Base-by-base conservation (phyloP, 208 protist genomes). In the Paratrypanosoma confusum region DNA sequence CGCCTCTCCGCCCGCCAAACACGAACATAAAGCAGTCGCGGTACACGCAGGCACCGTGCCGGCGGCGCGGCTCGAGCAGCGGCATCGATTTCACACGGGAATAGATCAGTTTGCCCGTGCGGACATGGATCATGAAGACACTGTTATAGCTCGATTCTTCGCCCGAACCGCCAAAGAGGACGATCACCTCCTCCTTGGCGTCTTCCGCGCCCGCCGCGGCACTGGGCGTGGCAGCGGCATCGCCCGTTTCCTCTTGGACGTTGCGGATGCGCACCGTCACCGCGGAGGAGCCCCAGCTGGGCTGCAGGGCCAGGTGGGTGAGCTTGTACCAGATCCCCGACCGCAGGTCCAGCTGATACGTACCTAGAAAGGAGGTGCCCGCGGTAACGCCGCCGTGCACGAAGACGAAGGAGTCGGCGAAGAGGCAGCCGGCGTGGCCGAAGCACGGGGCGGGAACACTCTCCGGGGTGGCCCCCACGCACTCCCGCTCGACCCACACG, bases 151-250 rank as follows among this genome's bases (percentile, higher is more conserved):
- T n/a, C n/a, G n/a, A n/a, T 0, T 29, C 34, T n/a, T 50, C 52
- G 1, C 53, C 60, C 64, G 81, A 73, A 11, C 76, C 76, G 43
- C 76, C 76, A 57, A 85, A 85, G 18, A 85, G 13, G 3, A 85
- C 71, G 5, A 81, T 50, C 14, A 85, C 76, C 38, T 85, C 53
- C 20, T 79, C 65, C 21, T 68, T 50, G 21, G 41, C 39, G 4
- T 29, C 29, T 24, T 26, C 27, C 17, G 17, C 24, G 2, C 32
- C 24, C 13, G 11, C 35, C 35, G 35, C 5, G 7, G 35, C 7
- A 5, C 7, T n/a, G 35, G 35, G 11, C 20, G 18, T 32, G 18
- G n/a, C 20, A 13, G 13, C n/a, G 18, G n/a, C 31, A 33, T 35
- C 11, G 27, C 20, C 16, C 3, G 39, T 21, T 38, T 6, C 8